These are phyloP conservation scores for Chrysopogon serrulatus DNA, from an alignment of 176 grass and related monocot genomes.

Conservation along the genomic window DNA sequence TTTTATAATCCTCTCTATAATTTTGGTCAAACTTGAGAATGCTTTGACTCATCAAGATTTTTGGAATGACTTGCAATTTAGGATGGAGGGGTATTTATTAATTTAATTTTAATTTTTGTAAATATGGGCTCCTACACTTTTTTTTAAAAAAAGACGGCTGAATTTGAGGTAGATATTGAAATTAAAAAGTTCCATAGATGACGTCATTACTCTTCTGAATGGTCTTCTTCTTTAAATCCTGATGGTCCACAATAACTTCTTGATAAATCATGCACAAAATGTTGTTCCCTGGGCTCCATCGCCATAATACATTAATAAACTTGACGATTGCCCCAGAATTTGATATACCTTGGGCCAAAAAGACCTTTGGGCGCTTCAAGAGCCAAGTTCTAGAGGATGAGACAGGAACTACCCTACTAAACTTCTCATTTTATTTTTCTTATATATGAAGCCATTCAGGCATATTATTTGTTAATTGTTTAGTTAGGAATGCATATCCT, in stretches of 20 bases:
- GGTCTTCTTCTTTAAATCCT: not conserved
- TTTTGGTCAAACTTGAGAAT: too few relatives aligned
- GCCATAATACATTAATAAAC: not conserved
- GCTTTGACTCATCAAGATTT: too few relatives aligned
- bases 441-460: not conserved
- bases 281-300: not conserved
- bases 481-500: not conserved
- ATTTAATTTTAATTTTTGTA: too few relatives aligned
- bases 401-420: not conserved
- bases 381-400: not conserved
- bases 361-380: constrained; percentile 7
- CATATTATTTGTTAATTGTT: not conserved
- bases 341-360: not conserved
- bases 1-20: too few relatives aligned
- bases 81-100: too few relatives aligned
- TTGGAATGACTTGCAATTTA: too few relatives aligned
- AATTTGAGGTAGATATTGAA: not conserved
- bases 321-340: not conserved
- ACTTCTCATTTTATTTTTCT: not conserved
- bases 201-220: not conserved
- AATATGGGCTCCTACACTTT: not conserved
- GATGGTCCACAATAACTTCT: not conserved
- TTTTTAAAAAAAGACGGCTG: not conserved
- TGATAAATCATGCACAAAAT: not conserved
- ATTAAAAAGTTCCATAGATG: not conserved